Evolutionary conservation across 495 filamentous ascomycete species (phyloP).

Genomic region (Podospora tetraspora): DNA sequence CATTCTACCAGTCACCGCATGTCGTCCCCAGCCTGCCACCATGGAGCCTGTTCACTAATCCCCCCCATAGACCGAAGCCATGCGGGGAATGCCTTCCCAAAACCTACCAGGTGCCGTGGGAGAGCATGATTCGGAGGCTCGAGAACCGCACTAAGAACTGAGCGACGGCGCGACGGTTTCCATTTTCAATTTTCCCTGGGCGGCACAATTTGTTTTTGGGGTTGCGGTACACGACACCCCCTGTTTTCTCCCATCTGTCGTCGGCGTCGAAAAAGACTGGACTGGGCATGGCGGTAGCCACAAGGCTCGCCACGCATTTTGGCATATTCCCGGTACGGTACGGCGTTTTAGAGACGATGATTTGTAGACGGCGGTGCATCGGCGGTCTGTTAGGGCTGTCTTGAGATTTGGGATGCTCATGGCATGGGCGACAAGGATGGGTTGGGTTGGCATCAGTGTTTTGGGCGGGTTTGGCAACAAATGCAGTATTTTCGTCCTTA

Average conservation of each 20-base stretch:
- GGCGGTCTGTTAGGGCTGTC: not conserved
- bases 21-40: too few relatives aligned
- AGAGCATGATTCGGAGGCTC: slow-evolving; percentile 19
- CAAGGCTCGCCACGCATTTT: slow-evolving; percentile 7
- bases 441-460: not conserved
- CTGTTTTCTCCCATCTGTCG: not conserved
- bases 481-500: not conserved
- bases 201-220: not conserved
- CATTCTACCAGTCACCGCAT: not conserved
- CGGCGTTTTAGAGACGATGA: not conserved
- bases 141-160: not conserved
- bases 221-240: not conserved
- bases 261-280: not conserved
- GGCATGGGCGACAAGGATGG: not conserved
- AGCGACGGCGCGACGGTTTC: not conserved
- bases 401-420: not conserved
- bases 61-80: slow-evolving; percentile 4
- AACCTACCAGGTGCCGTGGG: slow-evolving; percentile 17
- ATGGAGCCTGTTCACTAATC: not conserved
- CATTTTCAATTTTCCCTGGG: not conserved
- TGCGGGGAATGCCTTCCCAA: slow-evolving; percentile 27
- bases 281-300: slow-evolving; percentile 2
- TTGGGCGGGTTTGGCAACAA: not conserved
- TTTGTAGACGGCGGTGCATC: not conserved
- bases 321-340: slow-evolving; percentile 3